A percentile compares a stretch with the other conserved stretches of the same genome.
Evolutionary conservation across 257 asterid species (phyloP).

Genomic region (Nicotiana benthamiana): DNA sequence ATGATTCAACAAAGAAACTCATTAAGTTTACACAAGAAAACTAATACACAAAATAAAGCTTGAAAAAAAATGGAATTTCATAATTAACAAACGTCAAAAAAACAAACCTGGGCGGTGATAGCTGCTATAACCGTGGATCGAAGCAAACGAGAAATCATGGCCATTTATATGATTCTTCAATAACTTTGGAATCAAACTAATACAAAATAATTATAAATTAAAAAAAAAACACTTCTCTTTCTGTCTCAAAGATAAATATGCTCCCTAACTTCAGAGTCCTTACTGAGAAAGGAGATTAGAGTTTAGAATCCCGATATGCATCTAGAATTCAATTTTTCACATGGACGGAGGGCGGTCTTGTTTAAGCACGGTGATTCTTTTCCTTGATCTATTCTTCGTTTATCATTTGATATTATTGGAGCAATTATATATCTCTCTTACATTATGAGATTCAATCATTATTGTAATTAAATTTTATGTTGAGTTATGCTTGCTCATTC

Average conservation of each 20-base stretch:
- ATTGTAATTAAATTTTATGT: no score
- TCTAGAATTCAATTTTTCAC: no score
- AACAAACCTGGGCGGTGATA: conserved; percentile 30
- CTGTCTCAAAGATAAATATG: neutral
- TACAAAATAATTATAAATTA: neutral
- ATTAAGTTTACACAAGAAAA: neutral
- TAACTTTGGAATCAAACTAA: neutral
- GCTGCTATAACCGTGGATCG: conserved; percentile 37
- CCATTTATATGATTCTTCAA: conserved; percentile 1
- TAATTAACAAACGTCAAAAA: neutral
- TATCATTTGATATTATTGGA: no score
- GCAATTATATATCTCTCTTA: no score
- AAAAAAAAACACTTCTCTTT: neutral
- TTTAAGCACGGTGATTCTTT: no score
- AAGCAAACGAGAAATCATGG: conserved; percentile 40
- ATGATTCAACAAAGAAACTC: neutral
- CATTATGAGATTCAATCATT: no score
- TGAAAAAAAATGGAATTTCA: neutral
- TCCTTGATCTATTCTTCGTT: no score
- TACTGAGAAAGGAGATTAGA: no score
- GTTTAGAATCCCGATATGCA: no score
- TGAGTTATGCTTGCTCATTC: no score
- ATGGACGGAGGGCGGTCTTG: no score
- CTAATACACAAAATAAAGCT: conserved; percentile 2
- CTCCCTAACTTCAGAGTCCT: no score